Conservation (phyloP, 2,329 filamentous ascomycete genomes). For the Colletotrichum sp. region DNA sequence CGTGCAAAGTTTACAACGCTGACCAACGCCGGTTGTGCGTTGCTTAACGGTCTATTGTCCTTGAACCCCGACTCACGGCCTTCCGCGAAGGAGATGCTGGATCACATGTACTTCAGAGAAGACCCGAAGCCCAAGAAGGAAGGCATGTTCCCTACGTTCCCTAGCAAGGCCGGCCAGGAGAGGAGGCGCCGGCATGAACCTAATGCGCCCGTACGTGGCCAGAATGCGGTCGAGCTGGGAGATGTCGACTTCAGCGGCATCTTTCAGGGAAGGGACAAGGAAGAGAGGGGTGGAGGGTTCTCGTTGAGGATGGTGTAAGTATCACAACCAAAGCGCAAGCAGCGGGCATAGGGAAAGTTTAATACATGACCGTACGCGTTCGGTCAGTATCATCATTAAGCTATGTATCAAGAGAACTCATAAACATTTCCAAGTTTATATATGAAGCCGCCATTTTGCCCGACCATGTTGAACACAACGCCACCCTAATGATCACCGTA, state of each 20-base stretch:
- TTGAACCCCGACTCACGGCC: slow-evolving; percentile 78
- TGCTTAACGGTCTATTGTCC: slow-evolving; percentile 74
- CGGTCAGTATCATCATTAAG: slow-evolving; percentile 14
- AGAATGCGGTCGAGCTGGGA: slow-evolving; percentile 62
- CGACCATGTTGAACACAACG: slow-evolving; percentile 16
- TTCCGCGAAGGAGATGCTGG: slow-evolving; percentile 74
- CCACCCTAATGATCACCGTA: slow-evolving; percentile 5
- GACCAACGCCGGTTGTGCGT: slow-evolving; percentile 72
- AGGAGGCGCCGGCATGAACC: slow-evolving; percentile 75
- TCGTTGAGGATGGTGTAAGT: slow-evolving; percentile 64
- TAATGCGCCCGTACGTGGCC: slow-evolving; percentile 81
- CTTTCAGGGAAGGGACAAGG: slow-evolving; percentile 69
- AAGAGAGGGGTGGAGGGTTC: slow-evolving; percentile 71
- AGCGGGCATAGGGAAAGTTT: not conserved
- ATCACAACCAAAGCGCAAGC: not conserved
- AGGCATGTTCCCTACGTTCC: slow-evolving; percentile 96
- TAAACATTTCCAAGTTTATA: slow-evolving; percentile 13
- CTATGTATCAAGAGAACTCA: slow-evolving; percentile 13
- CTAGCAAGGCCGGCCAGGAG: slow-evolving; percentile 93
- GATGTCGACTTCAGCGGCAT: slow-evolving; percentile 73
- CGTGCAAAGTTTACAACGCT: slow-evolving; percentile 82
- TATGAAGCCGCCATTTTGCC: slow-evolving; percentile 18
- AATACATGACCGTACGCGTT: not conserved
- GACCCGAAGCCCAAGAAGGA: slow-evolving; percentile 89
- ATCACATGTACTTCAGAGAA: slow-evolving; percentile 85